Base-by-base conservation (phyloP, 331 rosid genomes). In the Dryas integrifolia region DNA sequence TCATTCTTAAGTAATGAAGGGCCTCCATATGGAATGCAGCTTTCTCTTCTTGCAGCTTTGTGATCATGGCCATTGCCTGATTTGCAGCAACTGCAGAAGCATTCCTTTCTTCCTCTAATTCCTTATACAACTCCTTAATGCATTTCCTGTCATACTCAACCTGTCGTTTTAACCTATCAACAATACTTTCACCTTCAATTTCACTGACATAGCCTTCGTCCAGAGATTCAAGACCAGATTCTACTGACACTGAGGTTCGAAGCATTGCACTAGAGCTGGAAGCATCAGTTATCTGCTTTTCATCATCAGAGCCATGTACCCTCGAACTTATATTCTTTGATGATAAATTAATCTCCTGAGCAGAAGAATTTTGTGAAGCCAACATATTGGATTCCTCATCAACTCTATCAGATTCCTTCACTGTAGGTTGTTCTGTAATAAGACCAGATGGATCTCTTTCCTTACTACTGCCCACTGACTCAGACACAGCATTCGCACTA, bases 51-150 rank as follows among this genome's bases (percentile, higher is more conserved):
- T 94, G 98, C 68, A 94, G 82, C 86, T 93, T 85, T 21, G 95
- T 94, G 67, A 94, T 94, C 98, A 94, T 91, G 79, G 97, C 89
- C 98, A 94, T 88, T 15, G 98, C 88, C 85, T 89, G 84, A 87
- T 86, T 84, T 73, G 89, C 87, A 41, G 98, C 97, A 65, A 89
- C 75, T 69, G 81, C 89, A 55, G 96, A 70, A 21, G 97, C 98
- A 55, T 76, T 94, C 76, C 97, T 84, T 83, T 94, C 98, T 88
- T 82, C 97, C 72, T 91, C 95, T 69, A 94, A 58, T 77, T 94
- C 98, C 80, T 69, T 86, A 4, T 81, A 77, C 79, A 94, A 79
- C 59, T 70, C 79, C 46, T 53, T 80, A 52, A 94, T 76, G 83
- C 82, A 82, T 77, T 82, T 84, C 58, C 71, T 94, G 72, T 85